A percentile compares a stretch with the other conserved stretches of the same genome.
phyloP scores from a whole-genome alignment of 805 yeast species.

The Trichomonascus vanleenenianus region DNA sequence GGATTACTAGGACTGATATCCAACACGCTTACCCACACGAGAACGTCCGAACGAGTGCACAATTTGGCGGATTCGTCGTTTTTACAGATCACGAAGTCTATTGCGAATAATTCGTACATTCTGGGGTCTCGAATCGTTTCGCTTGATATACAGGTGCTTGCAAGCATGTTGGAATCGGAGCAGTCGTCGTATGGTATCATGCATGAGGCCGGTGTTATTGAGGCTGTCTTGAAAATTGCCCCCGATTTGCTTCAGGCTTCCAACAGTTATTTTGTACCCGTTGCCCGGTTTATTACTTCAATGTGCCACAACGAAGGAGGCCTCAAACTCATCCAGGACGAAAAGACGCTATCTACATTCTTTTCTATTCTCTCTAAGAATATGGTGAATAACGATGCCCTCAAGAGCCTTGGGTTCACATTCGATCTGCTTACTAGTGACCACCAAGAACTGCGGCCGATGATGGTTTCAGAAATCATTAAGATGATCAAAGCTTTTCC shows the following conservation, averaged over 20 bases:
- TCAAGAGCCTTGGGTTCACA: conserved; percentile 51
- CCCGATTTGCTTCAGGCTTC: conserved; percentile 44
- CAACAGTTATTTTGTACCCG: conserved; percentile 47
- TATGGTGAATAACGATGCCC: conserved; percentile 40
- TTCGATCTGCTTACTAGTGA: conserved; percentile 81
- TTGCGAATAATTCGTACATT: conserved; percentile 45
- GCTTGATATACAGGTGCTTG: conserved; percentile 53
- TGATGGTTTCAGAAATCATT: conserved; percentile 42
- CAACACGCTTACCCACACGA: conserved; percentile 59
- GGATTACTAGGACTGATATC: conserved; percentile 56
- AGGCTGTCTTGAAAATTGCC: conserved; percentile 53
- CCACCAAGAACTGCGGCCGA: conserved; percentile 62
- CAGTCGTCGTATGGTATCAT: conserved; percentile 81
- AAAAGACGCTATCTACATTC: conserved; percentile 34
- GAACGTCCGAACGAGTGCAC: conserved; percentile 70
- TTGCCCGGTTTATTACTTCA: conserved; percentile 78
- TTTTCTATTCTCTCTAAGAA: conserved; percentile 44
- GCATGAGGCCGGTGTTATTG: conserved; percentile 69
- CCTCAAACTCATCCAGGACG: conserved; percentile 41
- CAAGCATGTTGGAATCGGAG: conserved; percentile 74
- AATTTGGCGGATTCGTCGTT: conserved; percentile 80
- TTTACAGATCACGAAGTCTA: conserved; percentile 49
- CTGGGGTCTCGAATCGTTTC: conserved; percentile 66
- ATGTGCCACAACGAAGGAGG: conserved; percentile 73
- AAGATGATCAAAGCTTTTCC: conserved; percentile 12